Evolutionary conservation across 176 grass and related monocot species (phyloP), one percentile per base, ranked within the genome.

Genomic region (Ampelocalamus luodianensis): DNA sequence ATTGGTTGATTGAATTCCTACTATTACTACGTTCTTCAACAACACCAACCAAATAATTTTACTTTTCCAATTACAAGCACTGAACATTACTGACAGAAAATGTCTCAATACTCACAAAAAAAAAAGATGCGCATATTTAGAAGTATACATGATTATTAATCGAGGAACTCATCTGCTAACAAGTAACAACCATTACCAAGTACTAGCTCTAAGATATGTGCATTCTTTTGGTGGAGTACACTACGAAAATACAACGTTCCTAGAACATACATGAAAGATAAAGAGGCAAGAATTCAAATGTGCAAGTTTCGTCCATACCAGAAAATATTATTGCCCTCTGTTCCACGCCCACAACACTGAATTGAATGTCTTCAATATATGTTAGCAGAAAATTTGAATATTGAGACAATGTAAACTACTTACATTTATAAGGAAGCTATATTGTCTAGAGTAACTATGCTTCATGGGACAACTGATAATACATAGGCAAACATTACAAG

Each of bases 401-500:
- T 40, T 17, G 27, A 84, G 27, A 40, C n/a, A 74, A 38, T 61
- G 59, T 59, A 74, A 61, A 72, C 7, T 79, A 84, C 61, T 90
- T 83, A 76, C 80, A 85, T 55, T 70, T 84, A 67, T 54, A 84
- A 69, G 75, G 23, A 83, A 44, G 44, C 24, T 71, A 87, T 70
- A 69, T 29, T 64, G 24, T 62, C 82, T 56, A 15, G 53, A 45
- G 64, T 71, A 62, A 86, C 83, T 38, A 63, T 72, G 18, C 45
- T 86, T 64, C 69, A 24, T 63, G 61, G n/a, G 18, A 48, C 24
- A 84, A 70, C 20, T 6, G 34, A 56, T 45, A 84, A 80, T 79
- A 76, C 69, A 84, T 50, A 79, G 27, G 76, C 55, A 86, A 20
- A 72, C 49, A 80, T 43, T 87, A 87, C 81, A 87, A 53, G 62